A percentile compares a stretch with the other conserved stretches of the same genome.
Conservation (phyloP, 306 rosid genomes). For the Pterocarpus santalinus region DNA sequence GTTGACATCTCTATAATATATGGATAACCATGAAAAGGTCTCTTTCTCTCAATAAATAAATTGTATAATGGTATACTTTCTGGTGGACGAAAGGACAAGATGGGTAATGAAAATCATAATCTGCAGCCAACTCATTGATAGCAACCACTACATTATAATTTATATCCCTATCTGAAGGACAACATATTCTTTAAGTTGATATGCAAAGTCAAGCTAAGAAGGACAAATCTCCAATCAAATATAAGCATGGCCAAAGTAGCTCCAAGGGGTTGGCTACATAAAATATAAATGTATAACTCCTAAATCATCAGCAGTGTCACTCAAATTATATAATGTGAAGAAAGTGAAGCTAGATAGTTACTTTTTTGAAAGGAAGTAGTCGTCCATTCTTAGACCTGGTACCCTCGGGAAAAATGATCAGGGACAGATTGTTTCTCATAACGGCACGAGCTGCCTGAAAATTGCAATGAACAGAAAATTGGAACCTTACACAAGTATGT, state of each 20-base stretch:
- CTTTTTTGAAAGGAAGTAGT: conserved; percentile 73
- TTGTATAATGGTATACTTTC: neutral
- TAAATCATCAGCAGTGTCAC: conserved; percentile 1
- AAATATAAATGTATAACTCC: neutral
- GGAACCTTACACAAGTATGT: neutral
- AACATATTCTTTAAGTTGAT: neutral
- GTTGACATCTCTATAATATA: neutral
- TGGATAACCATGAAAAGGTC: neutral
- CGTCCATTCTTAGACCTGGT: conserved; percentile 67
- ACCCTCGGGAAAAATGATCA: conserved; percentile 71
- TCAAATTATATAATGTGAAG: conserved; percentile 9
- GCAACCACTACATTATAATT: neutral
- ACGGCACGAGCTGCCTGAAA: conserved; percentile 63
- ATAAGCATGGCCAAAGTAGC: neutral
- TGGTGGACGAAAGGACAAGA: neutral
- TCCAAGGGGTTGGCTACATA: conserved; percentile 21
- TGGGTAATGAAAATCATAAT: neutral
- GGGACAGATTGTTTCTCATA: conserved; percentile 55
- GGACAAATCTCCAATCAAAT: neutral
- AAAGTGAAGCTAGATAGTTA: conserved; percentile 37
- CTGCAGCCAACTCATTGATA: neutral
- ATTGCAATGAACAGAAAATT: conserved; percentile 30
- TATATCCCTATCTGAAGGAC: neutral
- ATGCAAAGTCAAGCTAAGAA: conserved; percentile 1
- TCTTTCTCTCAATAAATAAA: neutral